These are phyloP conservation scores for Sechiopsis laciniata DNA, from an alignment of 306 rosid species.

Conservation along the genomic window DNA sequence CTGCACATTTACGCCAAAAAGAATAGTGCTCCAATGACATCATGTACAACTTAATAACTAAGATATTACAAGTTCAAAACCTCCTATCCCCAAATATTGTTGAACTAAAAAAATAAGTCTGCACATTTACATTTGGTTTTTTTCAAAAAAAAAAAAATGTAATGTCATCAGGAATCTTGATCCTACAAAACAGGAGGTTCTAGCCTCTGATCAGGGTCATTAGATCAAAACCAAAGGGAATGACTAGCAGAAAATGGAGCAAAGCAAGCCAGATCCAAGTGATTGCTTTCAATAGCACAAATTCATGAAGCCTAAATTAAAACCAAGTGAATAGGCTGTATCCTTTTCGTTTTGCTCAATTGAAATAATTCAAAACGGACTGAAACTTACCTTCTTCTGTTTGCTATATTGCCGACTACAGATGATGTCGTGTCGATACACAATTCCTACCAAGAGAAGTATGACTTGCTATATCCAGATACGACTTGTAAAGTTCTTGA, in stretches of 20 bases:
- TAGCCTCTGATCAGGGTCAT: neutral
- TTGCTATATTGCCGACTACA: conserved; percentile 25
- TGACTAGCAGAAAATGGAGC: conserved; percentile 7
- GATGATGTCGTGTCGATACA: conserved; percentile 24
- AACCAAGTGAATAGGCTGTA: neutral
- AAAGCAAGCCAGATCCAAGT: neutral
- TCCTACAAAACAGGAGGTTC: conserved; percentile 3
- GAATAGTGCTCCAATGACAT: too few species aligned
- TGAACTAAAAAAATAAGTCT: too few species aligned
- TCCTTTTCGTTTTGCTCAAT: neutral
- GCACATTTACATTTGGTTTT: neutral
- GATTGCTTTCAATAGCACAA: neutral
- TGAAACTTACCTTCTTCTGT: conserved; percentile 24
- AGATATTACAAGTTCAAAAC: too few species aligned
- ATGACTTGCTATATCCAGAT: conserved; percentile 31
- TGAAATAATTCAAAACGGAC: neutral
- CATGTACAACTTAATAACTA: too few species aligned
- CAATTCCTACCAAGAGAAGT: conserved; percentile 26
- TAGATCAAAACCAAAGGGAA: neutral
- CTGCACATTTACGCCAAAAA: too few species aligned
- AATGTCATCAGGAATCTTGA: neutral
- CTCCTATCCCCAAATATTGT: too few species aligned
- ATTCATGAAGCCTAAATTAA: neutral
- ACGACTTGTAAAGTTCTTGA: conserved; percentile 31
- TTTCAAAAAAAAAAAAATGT: too few species aligned